These are phyloP conservation scores for Brassica hybrid DNA, from an alignment of 441 rosid genomes.

Conservation along the genomic window DNA sequence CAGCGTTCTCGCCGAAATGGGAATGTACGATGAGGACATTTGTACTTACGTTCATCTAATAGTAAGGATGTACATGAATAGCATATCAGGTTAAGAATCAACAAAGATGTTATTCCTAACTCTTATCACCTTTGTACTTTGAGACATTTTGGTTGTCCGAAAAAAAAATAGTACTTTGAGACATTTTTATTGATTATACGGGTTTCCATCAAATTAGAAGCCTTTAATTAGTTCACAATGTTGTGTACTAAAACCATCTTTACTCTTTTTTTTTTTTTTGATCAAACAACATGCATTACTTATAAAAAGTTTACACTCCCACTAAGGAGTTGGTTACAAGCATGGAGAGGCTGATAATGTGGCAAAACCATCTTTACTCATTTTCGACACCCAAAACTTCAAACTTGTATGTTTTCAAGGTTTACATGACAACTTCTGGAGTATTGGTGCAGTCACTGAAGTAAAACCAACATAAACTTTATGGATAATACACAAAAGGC, in stretches of 20 bases:
- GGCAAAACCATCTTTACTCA: neutral
- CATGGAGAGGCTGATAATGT: too few relatives aligned
- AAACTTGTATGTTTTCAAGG: constrained; percentile 23
- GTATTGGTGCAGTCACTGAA: neutral
- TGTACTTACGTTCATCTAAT: neutral
- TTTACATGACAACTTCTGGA: constrained; percentile 15
- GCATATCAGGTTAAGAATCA: neutral
- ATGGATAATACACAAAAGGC: constrained; percentile 9
- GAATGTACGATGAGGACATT: neutral
- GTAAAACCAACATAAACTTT: neutral
- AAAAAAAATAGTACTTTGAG: neutral
- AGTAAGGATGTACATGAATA: neutral
- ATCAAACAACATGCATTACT: too few relatives aligned
- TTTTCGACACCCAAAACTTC: neutral
- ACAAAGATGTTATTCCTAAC: neutral
- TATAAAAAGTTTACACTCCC: too few relatives aligned
- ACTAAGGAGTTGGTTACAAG: too few relatives aligned
- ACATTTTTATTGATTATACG: neutral
- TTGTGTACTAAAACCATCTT: too few relatives aligned
- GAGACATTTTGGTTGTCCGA: too few relatives aligned
- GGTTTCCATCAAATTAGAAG: neutral
- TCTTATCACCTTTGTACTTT: neutral
- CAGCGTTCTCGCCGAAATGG: neutral
- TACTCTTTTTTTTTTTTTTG: too few relatives aligned
- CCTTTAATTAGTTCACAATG: too few relatives aligned